Evolutionary conservation across 306 rosid species (phyloP).

Genomic region (Vigna nakashimae): DNA sequence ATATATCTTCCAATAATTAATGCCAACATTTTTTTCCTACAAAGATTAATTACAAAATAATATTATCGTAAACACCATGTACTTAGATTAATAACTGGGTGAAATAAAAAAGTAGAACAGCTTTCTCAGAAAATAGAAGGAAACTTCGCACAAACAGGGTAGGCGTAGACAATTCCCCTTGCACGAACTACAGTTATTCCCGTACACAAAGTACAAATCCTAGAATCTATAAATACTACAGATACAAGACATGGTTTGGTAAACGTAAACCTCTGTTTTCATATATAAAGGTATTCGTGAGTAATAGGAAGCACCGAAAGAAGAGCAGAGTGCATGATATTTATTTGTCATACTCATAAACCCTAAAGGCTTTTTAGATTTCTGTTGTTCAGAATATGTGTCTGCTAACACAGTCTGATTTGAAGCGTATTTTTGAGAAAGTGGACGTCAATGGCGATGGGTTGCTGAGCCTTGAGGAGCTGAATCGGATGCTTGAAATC

Average conservation of each 20-base stretch:
- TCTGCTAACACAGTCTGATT: slow-evolving; percentile 56
- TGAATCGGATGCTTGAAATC: slow-evolving; percentile 57
- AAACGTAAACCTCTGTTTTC: no score
- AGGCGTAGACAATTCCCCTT: slow-evolving; percentile 1
- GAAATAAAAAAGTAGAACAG: no score
- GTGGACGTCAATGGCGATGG: slow-evolving; percentile 74
- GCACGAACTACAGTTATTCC: not conserved
- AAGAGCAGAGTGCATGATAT: not conserved
- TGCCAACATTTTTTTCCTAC: no score
- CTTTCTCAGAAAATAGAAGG: slow-evolving; percentile 3
- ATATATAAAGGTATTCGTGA: no score
- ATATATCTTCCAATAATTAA: no score
- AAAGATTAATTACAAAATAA: no score
- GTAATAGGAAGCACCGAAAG: no score
- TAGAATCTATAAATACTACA: not conserved
- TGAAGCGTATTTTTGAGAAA: slow-evolving; percentile 70
- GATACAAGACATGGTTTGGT: not conserved
- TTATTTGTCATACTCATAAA: not conserved
- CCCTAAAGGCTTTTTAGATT: not conserved
- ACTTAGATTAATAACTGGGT: no score
- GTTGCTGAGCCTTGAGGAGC: slow-evolving; percentile 65
- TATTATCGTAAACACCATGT: no score
- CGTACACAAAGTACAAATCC: slow-evolving; percentile 20
- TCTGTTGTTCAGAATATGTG: slow-evolving; percentile 43
- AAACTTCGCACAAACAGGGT: slow-evolving; percentile 30